Evolutionary conservation across 2,329 filamentous ascomycete genomes (phyloP), one percentile per base, ranked within the genome.

Genomic region (Fusarium duplospermum): DNA sequence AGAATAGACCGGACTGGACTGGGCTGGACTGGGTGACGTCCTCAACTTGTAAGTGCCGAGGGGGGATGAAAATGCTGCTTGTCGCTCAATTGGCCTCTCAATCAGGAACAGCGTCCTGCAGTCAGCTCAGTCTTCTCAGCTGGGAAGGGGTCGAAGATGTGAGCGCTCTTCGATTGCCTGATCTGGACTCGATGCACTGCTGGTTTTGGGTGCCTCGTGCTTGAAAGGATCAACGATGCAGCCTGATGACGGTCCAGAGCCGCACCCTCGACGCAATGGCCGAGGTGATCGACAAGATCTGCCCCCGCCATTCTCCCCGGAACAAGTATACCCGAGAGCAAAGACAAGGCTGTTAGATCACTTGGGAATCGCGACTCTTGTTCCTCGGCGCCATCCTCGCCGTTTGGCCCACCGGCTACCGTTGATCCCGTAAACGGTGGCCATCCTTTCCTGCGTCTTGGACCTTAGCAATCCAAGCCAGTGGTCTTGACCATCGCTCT

Each of bases 221-320:
- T 47, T 6, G 57, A 61, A 50, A 52, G 54, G 57, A 57, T 66
- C 29, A 56, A 22, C 45, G 29, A 58, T 67, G 40, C 63, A 66
- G 42, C 54, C 62, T 31, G n/a, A 54, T 66, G 73, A 60, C 47
- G 67, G 68, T 64, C 66, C 67, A 77, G 72, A 78, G 75, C 74
- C 72, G 73, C 71, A 75, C 52, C 58, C 38, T 73, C 50, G 52
- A 64, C 63, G 64, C 63, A 63, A 63, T 71, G 60, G 38, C 62
- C 63, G 62, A 68, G 40, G 66, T 72, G 77, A 78, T 78, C 77
- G 75, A 67, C 77, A 78, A 77, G 77, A 77, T 78, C 72, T 76
- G 60, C 74, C 76, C 70, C 76, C 73, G 75, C 71, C 75, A 70
- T 74, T 29, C 54, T 66, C 69, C 68, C 77, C 72, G 70, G 72